Evolutionary conservation across 805 yeast species (phyloP), one percentile per base, ranked within the genome.

Genomic region (Kazachstania martiniae): DNA sequence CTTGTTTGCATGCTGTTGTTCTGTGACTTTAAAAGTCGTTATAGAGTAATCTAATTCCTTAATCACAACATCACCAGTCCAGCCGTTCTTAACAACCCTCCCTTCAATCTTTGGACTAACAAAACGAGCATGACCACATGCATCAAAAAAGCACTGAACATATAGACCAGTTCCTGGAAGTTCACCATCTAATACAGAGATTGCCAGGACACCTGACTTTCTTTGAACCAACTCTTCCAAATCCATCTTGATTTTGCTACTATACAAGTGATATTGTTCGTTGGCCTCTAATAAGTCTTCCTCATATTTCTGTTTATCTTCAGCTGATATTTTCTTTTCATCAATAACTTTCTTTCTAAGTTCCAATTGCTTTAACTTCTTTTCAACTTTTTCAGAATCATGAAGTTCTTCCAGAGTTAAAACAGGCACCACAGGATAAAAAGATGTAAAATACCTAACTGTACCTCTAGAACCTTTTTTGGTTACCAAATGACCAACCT

Each of bases 391-490:
- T 39, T 65, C 66, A 32, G 68, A 73, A 45, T 76, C 86, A 36
- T 62, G 65, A 26, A 72, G 62, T 42, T 85, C 95, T 34, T 74
- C 78, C 27, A 85, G 75, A 23, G 84, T 72, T 62, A 76, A 65
- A n/a, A 87, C 79, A 6, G 87, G 84, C 33, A 80, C 56, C 9
- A 78, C 60, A 21, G 98, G 98, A 60, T 74, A 87, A 65, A 89
- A 91, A 2, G 93, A 72, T 35, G 82, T 61, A 4, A 74, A 66
- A 56, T 84, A 91, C 4, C 73, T 68, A 21, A 91, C 64, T 16
- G 68, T 58, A 53, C 98, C 98, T 62, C 79, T 81, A 21, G 91
- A 74, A n/a, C 89, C 85, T 47, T 76, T 80, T 54, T 73, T 79
- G 48, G 72, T 72, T 28, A 81, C 72, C 42, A 91, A 63, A 42